Base-by-base conservation (phyloP, 192 early-diverging fungal genomes). In the Mortierella claussenii region DNA sequence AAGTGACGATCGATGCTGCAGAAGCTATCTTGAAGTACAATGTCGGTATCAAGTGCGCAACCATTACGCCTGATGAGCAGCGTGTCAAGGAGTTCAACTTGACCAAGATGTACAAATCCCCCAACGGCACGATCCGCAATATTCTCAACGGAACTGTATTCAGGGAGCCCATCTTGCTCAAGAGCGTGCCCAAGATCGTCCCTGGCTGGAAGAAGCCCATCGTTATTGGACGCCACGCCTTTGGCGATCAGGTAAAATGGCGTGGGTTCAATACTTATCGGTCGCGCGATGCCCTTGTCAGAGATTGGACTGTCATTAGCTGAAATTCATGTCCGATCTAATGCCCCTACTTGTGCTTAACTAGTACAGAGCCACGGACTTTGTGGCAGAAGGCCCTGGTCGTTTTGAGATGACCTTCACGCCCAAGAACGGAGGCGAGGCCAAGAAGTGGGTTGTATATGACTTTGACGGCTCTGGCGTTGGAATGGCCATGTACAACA, bases 31-130 rank as follows among this genome's bases (percentile, higher is more conserved):
- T 91, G 67, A 94, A 96, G 86, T 97, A 98, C 88, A 96, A 97
- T 81, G 96, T 96, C 23, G 91, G 95, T 57, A 99, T 99, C 83
- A 99, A 99, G 85, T 99, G 97, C 80, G 97, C 97, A n/a, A 99
- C 97, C 43, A 99, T 99, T 75, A 99, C 97, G n/a, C 96, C 97
- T 26, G 97, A 99, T 78, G 92, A 94, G 63, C 90, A 85, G 18
- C 94, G 97, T 73, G 96, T 99, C 55, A 85, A 96, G 73, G 96
- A 98, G 80, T 99, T 96, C 75, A 90, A 91, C 54, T 85, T 99
- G 56, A 93, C 97, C 86, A 68, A 95, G 79, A 99, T 97, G 93
- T 99, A 95, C 95, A 95, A 88, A 82, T 94, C 92, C 28, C 97
- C 97, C 73, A 98, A 98, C 82, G 97, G 91, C 54, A 97, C 96